phyloP scores from a whole-genome alignment of 805 yeast species.

The Candida corydali region DNA sequence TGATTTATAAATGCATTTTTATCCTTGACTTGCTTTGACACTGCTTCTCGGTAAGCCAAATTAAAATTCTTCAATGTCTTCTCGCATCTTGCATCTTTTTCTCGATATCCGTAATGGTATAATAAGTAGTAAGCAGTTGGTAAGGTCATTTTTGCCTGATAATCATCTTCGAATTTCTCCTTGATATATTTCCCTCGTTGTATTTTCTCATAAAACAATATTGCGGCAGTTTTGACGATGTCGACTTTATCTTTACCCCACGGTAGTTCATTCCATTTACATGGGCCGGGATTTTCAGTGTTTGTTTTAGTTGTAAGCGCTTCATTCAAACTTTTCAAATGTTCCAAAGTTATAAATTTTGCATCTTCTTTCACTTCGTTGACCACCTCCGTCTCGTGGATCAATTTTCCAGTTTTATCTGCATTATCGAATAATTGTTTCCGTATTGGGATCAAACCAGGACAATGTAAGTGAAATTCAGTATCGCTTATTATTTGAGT shows the following conservation, averaged over 20 bases:
- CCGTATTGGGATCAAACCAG: constrained; percentile 22
- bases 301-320: neutral
- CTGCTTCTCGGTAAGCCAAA: constrained; percentile 12
- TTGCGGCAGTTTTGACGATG: constrained; percentile 4
- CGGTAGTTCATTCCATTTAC: neutral
- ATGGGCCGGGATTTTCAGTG: neutral
- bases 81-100: constrained; percentile 1
- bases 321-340: neutral
- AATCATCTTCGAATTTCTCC: constrained; percentile 10
- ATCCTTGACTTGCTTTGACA: constrained; percentile 6
- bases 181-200: constrained; percentile 12
- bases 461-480: neutral
- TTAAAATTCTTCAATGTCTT: constrained; percentile 10
- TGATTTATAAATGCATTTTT: constrained; percentile 7
- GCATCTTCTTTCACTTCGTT: neutral
- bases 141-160: constrained; percentile 9
- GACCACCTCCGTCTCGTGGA: neutral
- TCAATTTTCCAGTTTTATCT: constrained; percentile 21
- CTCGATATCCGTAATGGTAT: constrained; percentile 17
- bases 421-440: constrained; percentile 28
- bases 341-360: neutral
- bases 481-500: neutral
- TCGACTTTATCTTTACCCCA: constrained; percentile 18
- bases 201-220: neutral
- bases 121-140: constrained; percentile 14